Evolutionary conservation across 1,284 basidiomycete species (phyloP).

Genomic region (Ustilago xerochloae): DNA sequence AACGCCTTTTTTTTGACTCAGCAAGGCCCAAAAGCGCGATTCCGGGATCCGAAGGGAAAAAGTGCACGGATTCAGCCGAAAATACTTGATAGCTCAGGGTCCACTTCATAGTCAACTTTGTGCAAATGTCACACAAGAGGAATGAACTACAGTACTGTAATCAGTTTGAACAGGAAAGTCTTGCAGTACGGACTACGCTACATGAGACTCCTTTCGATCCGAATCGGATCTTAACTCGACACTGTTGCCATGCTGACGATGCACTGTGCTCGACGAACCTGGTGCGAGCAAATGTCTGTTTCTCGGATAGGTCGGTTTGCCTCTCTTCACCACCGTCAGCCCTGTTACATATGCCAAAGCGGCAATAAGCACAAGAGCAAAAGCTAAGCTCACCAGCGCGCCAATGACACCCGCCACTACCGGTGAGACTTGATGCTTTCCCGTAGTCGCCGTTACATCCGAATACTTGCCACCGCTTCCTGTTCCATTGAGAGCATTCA

Average conservation of each 20-base stretch:
- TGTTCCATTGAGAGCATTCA: constrained; percentile 59
- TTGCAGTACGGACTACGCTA: no score
- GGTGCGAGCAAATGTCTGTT: constrained; percentile 22
- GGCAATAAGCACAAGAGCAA: constrained; percentile 37
- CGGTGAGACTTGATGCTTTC: constrained; percentile 58
- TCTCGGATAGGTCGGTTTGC: constrained; percentile 18
- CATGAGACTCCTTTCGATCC: constrained; percentile 25
- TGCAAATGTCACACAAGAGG: no score
- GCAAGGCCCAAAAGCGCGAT: not conserved
- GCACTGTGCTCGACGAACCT: constrained; percentile 17
- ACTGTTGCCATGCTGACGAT: constrained; percentile 22
- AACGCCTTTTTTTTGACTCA: constrained; percentile 19
- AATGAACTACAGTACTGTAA: no score
- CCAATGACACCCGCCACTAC: constrained; percentile 62
- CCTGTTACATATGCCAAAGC: constrained; percentile 20
- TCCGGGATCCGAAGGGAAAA: constrained; percentile 3
- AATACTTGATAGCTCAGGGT: constrained; percentile 4
- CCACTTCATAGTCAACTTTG: not conserved
- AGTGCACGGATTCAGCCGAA: constrained; percentile 7
- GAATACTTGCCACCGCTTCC: constrained; percentile 52
- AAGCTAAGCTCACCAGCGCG: constrained; percentile 54
- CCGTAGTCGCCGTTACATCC: constrained; percentile 47
- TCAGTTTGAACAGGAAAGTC: no score
- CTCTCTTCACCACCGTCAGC: constrained; percentile 25
- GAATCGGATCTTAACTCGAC: constrained; percentile 30